Evolutionary conservation across 1,284 basidiomycete species (phyloP), one percentile per base, ranked within the genome.

Genomic region (Inonotus hispidus): DNA sequence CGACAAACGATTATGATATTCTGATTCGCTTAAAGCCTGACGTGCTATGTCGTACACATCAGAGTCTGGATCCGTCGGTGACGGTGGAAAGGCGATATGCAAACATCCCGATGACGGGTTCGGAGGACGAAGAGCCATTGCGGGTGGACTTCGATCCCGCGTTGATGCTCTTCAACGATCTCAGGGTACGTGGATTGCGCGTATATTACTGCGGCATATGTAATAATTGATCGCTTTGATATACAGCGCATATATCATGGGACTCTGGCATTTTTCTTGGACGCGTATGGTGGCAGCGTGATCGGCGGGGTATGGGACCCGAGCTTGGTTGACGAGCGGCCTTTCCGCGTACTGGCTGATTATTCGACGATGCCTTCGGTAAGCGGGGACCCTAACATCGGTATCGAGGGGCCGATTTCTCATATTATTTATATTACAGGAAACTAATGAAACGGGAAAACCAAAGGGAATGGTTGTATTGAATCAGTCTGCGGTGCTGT

Each of bases 271-370:
- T 80, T 97, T 55, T 99, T 98, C 79, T 85, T 87, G 69, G 96
- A 99, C 68, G 75, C 80, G 0, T 80, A 87, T 39, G 97, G 97
- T 14, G 95, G 96, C 0, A 76, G 82, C 56, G 76, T 79, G 7
- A 87, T 96, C 58, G 95, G 92, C 6, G 88, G 83, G 0, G 83
- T 98, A 1, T 98, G 94, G 91, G 93, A 97, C 68, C 90, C 92
- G 0, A 57, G 70, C 8, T 79, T 82, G 27, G 68, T 88, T 37
- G 80, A 78, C 60, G 71, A 75, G 50, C 72, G 83, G 52, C 79
- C 84, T 1, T 94, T 97, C 79, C 87, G 92, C 68, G 92, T 95
- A 3, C 77, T 94, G 57, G 83, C 92, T 16, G 90, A 88, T 1
- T 96, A 90, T 74, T 91, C 88, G 0, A 84, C 82, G 66, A 74